Evolutionary conservation across 106 monocot genomes (phyloP).

Genomic region (Dendrobium catenatum): DNA sequence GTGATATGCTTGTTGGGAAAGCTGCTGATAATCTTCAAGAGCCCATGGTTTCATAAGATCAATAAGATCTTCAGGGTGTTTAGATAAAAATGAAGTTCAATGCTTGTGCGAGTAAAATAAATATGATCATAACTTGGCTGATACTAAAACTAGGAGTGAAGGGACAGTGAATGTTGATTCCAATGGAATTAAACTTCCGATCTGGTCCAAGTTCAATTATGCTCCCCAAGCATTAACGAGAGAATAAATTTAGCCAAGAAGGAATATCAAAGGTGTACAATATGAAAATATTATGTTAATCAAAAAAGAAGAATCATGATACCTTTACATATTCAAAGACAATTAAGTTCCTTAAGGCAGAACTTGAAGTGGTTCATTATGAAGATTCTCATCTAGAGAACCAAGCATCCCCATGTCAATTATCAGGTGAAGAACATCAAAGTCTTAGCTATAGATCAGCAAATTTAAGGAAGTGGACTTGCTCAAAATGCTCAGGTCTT

Average conservation of each 20-base stretch:
- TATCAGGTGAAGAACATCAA: constrained; percentile 5
- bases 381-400: constrained; percentile 10
- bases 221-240: not conserved
- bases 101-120: not conserved
- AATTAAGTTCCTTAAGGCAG: constrained; percentile 10
- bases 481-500: constrained; percentile 49
- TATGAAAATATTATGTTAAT: not conserved
- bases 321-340: constrained; percentile 9
- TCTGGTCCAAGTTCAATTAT: constrained; percentile 49
- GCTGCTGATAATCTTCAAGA: constrained; percentile 20
- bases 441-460: not conserved
- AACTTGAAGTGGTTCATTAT: not conserved
- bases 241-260: constrained; percentile 13
- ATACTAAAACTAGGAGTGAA: constrained; percentile 23
- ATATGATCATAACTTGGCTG: constrained; percentile 9
- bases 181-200: constrained; percentile 55
- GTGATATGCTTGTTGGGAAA: no score
- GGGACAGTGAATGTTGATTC: constrained; percentile 61
- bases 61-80: not conserved
- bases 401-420: constrained; percentile 10
- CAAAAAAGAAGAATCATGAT: constrained; percentile 3
- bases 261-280: constrained; percentile 2
- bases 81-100: not conserved
- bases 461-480: constrained; percentile 37
- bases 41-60: not conserved